Percentiles rank a stretch among this genome's conserved stretches.
Evolutionary conservation across 495 filamentous ascomycete species (phyloP).

Genomic region (Penicillium angulare): DNA sequence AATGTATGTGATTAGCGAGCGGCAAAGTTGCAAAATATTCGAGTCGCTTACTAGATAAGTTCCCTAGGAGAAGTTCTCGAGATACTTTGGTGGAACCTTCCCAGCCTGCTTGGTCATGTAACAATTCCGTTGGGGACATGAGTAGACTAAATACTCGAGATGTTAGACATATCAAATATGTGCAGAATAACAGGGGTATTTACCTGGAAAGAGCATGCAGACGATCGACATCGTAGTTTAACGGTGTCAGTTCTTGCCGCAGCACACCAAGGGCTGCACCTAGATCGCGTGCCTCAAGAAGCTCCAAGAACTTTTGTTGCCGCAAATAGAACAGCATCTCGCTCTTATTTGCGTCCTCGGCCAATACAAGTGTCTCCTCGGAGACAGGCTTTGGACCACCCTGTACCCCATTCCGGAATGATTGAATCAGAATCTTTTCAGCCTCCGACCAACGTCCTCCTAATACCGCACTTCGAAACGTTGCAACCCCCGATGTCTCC

Average conservation of each 20-base stretch:
- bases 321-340: conserved; percentile 77
- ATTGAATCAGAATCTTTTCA: conserved; percentile 73
- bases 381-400: conserved; percentile 21
- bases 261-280: conserved; percentile 74
- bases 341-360: conserved; percentile 55
- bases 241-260: conserved; percentile 80
- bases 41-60: conserved; percentile 70
- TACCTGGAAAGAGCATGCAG: conserved; percentile 85
- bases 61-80: conserved; percentile 70
- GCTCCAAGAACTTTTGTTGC: conserved; percentile 93
- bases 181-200: neutral
- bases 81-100: conserved; percentile 79
- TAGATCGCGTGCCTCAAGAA: conserved; percentile 75
- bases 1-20: too few species aligned
- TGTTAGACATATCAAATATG: neutral
- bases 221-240: conserved; percentile 72
- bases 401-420: conserved; percentile 24
- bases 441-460: conserved; percentile 82
- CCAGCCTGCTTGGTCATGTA: conserved; percentile 82
- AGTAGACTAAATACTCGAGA: conserved; percentile 57
- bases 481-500: conserved; percentile 79
- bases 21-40: neutral
- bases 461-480: conserved; percentile 79
- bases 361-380: conserved; percentile 47
- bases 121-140: conserved; percentile 81